These are phyloP conservation scores for Talaromyces thailandensis DNA, from an alignment of 495 filamentous ascomycete species.

Conservation along the genomic window DNA sequence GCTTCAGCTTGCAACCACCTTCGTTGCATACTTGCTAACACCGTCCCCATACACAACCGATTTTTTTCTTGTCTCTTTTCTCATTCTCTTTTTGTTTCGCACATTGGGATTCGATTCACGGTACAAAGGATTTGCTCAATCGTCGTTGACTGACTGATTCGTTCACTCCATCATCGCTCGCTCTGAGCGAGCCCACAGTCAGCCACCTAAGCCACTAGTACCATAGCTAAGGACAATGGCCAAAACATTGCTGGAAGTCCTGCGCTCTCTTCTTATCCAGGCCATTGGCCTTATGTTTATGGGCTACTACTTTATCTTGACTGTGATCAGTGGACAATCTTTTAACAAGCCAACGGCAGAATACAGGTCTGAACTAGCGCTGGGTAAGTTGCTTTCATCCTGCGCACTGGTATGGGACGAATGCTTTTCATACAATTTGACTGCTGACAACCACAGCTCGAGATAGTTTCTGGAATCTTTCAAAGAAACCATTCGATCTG, in stretches of 20 bases:
- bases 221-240: constrained; percentile 15
- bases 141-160: neutral
- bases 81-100: neutral
- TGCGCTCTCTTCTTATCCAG: constrained; percentile 14
- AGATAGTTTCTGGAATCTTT: constrained; percentile 38
- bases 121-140: neutral
- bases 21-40: neutral
- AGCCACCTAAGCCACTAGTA: neutral
- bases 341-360: constrained; percentile 28
- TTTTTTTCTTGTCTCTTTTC: neutral
- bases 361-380: constrained; percentile 26
- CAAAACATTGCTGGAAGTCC: constrained; percentile 9
- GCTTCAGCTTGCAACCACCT: neutral
- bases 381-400: constrained; percentile 19
- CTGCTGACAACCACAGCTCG: constrained; percentile 21
- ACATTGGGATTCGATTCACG: neutral
- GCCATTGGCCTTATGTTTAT: constrained; percentile 30
- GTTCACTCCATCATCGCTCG: neutral
- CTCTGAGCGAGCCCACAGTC: neutral
- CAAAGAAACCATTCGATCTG: constrained; percentile 26
- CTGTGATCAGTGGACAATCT: constrained; percentile 19
- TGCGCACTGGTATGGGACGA: neutral
- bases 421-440: neutral
- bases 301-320: constrained; percentile 16
- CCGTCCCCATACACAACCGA: neutral